Evolutionary conservation across 176 grass and related monocot genomes (phyloP).

Genomic region (Oryza glumipatula): DNA sequence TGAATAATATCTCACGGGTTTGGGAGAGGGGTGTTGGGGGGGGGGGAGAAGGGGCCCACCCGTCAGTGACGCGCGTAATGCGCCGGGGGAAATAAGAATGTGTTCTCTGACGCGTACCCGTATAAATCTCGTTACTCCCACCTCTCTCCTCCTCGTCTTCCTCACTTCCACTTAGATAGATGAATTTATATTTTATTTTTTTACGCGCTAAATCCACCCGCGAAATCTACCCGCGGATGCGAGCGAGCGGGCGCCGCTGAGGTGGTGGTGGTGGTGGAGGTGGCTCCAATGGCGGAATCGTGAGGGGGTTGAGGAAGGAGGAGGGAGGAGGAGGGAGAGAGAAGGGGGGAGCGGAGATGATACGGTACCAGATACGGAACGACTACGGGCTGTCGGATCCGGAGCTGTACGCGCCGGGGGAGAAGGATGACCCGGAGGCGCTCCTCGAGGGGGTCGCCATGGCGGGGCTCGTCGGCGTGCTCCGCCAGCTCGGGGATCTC

Average conservation of each 20-base stretch:
- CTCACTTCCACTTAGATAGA: conserved; percentile 8
- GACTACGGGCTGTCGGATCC: conserved; percentile 85
- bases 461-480: conserved; percentile 85
- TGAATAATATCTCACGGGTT: conserved; percentile 37
- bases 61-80: conserved; percentile 29
- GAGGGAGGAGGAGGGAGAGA: no score
- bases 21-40: not conserved
- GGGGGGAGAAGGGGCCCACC: no score
- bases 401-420: conserved; percentile 58
- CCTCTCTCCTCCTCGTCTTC: conserved; percentile 22
- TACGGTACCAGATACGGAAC: conserved; percentile 91
- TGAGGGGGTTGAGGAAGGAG: conserved; percentile 24
- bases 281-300: conserved; percentile 42
- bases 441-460: conserved; percentile 97
- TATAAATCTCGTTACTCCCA: conserved; percentile 39
- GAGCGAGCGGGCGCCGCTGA: not conserved
- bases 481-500: conserved; percentile 97
- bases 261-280: conserved; percentile 1
- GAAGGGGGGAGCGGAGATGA: conserved; percentile 51
- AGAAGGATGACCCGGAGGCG: conserved; percentile 92
- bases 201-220: conserved; percentile 46
- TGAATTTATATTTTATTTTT: not conserved
- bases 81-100: conserved; percentile 38
- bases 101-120: conserved; percentile 43
- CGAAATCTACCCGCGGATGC: conserved; percentile 21